phyloP scores from a whole-genome alignment of 2,329 filamentous ascomycete species.

The Fusarium algeriense region DNA sequence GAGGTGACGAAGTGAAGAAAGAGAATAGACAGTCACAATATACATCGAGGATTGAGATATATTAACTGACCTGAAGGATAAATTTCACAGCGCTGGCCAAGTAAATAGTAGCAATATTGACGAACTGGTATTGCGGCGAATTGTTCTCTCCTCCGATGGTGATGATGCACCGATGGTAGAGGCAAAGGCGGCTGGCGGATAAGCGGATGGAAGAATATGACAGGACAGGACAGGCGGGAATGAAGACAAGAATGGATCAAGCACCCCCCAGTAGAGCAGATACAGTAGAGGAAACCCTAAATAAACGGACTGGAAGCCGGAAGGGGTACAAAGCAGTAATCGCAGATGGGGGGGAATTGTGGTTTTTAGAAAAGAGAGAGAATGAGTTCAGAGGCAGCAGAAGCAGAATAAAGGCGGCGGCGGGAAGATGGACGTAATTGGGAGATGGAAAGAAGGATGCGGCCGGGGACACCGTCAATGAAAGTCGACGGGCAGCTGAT shows the following conservation, averaged over 20 bases:
- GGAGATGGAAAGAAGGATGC: conserved; percentile 16
- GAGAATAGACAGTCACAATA: not conserved
- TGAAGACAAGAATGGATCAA: conserved; percentile 17
- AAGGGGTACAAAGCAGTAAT: conserved; percentile 10
- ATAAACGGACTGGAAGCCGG: conserved; percentile 28
- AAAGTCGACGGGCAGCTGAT: conserved; percentile 21
- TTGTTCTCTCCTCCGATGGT: conserved; percentile 4
- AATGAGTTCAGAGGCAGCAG: conserved; percentile 6
- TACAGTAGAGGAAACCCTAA: conserved; percentile 28
- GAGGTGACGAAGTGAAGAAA: conserved; percentile 14
- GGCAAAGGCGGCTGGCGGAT: conserved; percentile 7
- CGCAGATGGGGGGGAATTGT: conserved; percentile 7
- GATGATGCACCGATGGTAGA: conserved; percentile 16
- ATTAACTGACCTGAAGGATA: not conserved
- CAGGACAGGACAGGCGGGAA: conserved; percentile 1
- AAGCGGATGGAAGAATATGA: conserved; percentile 19
- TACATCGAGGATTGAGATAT: not conserved
- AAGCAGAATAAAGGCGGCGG: conserved; percentile 6
- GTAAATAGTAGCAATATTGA: conserved; percentile 5
- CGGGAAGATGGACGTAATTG: not conserved
- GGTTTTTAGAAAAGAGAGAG: conserved; percentile 27
- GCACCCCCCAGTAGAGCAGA: conserved; percentile 9
- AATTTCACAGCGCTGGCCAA: not conserved
- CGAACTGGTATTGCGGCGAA: not conserved
- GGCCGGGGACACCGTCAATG: conserved; percentile 39